Conservation (phyloP, 306 rosid genomes). For the Cicer cuneatum region DNA sequence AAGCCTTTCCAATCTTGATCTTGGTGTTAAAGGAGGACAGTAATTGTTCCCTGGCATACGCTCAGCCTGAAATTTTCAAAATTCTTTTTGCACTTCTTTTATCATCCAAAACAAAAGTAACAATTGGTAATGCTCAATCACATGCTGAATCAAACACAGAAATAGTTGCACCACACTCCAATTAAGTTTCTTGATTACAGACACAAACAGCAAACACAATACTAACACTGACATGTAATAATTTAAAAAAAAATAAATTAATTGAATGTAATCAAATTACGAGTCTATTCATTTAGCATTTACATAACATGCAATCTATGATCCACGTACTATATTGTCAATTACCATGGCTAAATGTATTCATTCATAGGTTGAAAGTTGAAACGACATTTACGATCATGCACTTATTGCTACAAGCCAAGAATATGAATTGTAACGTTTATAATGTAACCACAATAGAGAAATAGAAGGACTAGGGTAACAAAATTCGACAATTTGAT, state of each 20-base stretch:
- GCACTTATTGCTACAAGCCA: conserved; percentile 8
- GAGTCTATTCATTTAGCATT: too few relatives aligned
- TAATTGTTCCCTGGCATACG: conserved; percentile 74
- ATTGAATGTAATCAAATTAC: too few relatives aligned
- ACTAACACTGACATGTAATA: too few relatives aligned
- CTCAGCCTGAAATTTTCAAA: conserved; percentile 51
- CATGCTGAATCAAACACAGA: conserved; percentile 23
- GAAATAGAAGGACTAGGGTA: background rate
- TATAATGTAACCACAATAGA: conserved; percentile 26
- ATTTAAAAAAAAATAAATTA: too few relatives aligned
- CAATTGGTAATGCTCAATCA: conserved; percentile 15
- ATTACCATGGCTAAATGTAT: conserved; percentile 12
- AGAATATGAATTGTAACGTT: background rate
- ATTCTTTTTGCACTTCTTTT: conserved; percentile 8
- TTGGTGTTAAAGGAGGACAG: conserved; percentile 70
- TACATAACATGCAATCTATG: conserved; percentile 18
- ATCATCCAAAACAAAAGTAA: conserved; percentile 7
- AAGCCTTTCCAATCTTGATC: conserved; percentile 88
- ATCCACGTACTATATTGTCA: background rate
- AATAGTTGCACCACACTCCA: conserved; percentile 25
- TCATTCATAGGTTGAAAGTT: conserved; percentile 13
- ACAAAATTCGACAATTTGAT: conserved; percentile 7
- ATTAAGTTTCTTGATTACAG: background rate
- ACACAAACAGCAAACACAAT: too few relatives aligned
- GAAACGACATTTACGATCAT: conserved; percentile 33